Evolutionary conservation across 208 protist genomes (phyloP), one percentile per base, ranked within the genome.

Genomic region (Leishmania mexicana): DNA sequence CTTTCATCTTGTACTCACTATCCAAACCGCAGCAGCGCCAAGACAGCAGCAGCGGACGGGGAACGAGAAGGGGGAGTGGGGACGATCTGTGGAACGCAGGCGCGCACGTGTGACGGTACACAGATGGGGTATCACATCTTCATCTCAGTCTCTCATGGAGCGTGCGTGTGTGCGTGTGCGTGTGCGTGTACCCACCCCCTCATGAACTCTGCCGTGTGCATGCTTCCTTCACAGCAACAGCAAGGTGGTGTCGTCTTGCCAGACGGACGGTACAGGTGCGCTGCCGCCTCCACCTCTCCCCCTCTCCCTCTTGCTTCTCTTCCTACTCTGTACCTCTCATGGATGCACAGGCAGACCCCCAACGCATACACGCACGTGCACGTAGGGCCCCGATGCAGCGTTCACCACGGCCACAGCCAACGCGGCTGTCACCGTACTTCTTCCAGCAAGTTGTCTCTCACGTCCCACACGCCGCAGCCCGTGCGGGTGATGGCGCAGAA

Each of bases 381-480:
- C 67, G 38, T 40, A 13, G 74, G 35, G 31, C 11, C 74, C 35
- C 45, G 31, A 76, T 85, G 71, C 45, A 82, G 76, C 80, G 77
- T 40, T 67, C 76, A 31, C 75, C 78, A 35, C 78, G 81, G 13
- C 88, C 89, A 31, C 68, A 89, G 40, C 91, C 91, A 15, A 88
- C 81, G 75, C 73, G 71, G 38, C 77, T 89, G 38, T 87, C 82
- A 53, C n/a, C 80, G 0, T 95, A 91, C 76, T 95, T 95, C 62
- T 95, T 95, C 80, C 79, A 89, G 75, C 91, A 95, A 40, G 81
- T 95, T 28, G 62, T 85, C 38, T 47, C 64, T 24, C 40, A 72
- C 38, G 45, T 35, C 40, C 74, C 51, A 65, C 74, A 8, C 53
- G 15, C 35, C 28, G 74, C 15, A 40, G 49, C 13, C 51, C n/a